Evolutionary conservation across 2,329 filamentous ascomycete genomes (phyloP).

Genomic region (Mollisia scopiformis): DNA sequence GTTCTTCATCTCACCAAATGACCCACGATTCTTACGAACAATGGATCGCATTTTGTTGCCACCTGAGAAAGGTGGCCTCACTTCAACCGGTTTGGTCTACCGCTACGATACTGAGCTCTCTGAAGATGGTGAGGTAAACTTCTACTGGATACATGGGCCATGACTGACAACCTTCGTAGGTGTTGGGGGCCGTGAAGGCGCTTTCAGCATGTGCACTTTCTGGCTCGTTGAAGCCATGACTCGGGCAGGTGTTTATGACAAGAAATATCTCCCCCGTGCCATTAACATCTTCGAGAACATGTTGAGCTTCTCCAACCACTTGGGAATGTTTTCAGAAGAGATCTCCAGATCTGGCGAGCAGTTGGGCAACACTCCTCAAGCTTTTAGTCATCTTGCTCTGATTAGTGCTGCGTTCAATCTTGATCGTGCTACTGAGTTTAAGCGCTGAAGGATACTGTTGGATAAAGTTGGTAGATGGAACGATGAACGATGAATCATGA

Average conservation of each 20-base stretch:
- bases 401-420: conserved; percentile 80
- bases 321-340: conserved; percentile 80
- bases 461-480: neutral
- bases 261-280: conserved; percentile 63
- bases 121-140: conserved; percentile 60
- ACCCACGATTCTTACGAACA: conserved; percentile 74
- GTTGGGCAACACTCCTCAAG: conserved; percentile 78
- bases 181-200: conserved; percentile 74
- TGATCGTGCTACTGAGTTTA: conserved; percentile 50
- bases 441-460: neutral
- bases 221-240: conserved; percentile 82
- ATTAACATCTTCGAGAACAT: conserved; percentile 79
- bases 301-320: conserved; percentile 74
- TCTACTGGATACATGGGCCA: neutral
- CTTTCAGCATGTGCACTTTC: conserved; percentile 82
- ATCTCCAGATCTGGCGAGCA: conserved; percentile 76
- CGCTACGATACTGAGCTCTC: conserved; percentile 71
- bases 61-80: conserved; percentile 75
- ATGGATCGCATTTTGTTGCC: conserved; percentile 72
- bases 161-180: conserved; percentile 47
- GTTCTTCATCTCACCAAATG: conserved; percentile 79
- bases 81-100: conserved; percentile 75
- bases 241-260: conserved; percentile 65
- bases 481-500: neutral
- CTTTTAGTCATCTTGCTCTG: conserved; percentile 76